Conservation (phyloP, 345 rosid species). For the Arabis hirsuta region DNA sequence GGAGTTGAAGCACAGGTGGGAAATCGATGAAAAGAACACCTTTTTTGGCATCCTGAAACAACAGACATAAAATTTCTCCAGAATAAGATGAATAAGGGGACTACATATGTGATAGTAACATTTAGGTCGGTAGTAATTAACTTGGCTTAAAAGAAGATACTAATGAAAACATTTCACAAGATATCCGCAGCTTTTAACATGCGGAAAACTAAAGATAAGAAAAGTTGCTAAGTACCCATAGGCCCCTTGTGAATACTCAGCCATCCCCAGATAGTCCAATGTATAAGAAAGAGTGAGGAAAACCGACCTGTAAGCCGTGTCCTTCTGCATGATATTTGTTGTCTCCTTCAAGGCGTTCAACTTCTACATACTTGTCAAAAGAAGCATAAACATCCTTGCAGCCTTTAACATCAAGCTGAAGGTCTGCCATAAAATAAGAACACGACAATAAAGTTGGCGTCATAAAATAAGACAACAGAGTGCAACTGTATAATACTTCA, state of each 20-base stretch:
- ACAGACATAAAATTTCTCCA: slow-evolving; percentile 17
- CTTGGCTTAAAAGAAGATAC: slow-evolving; percentile 16
- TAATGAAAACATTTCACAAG: slow-evolving; percentile 1
- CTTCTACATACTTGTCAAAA: slow-evolving; percentile 97
- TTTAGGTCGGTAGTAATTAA: slow-evolving; percentile 1
- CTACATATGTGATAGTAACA: slow-evolving; percentile 6
- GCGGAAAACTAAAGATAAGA: slow-evolving; percentile 18
- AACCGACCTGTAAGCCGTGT: slow-evolving; percentile 86
- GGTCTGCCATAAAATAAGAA: slow-evolving; percentile 58
- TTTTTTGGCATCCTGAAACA: slow-evolving; percentile 89
- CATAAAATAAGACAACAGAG: slow-evolving; percentile 22
- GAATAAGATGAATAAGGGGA: slow-evolving; percentile 25
- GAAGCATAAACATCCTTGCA: slow-evolving; percentile 97
- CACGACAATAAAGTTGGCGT: slow-evolving; percentile 10
- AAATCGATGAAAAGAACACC: slow-evolving; percentile 91
- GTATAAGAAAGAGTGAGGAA: slow-evolving; percentile 17
- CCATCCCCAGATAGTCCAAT: slow-evolving; percentile 19
- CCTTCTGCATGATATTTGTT: slow-evolving; percentile 93
- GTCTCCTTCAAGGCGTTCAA: slow-evolving; percentile 97
- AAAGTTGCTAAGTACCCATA: slow-evolving; percentile 27
- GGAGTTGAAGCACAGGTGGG: slow-evolving; percentile 98
- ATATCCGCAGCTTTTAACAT: slow-evolving; percentile 7
- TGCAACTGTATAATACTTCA: slow-evolving; percentile 9
- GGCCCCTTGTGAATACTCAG: slow-evolving; percentile 4
- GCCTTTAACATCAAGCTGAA: slow-evolving; percentile 98